These are phyloP conservation scores for Phaeophleospora eucalypticola DNA, from an alignment of 2,329 filamentous ascomycete genomes.

Conservation along the genomic window DNA sequence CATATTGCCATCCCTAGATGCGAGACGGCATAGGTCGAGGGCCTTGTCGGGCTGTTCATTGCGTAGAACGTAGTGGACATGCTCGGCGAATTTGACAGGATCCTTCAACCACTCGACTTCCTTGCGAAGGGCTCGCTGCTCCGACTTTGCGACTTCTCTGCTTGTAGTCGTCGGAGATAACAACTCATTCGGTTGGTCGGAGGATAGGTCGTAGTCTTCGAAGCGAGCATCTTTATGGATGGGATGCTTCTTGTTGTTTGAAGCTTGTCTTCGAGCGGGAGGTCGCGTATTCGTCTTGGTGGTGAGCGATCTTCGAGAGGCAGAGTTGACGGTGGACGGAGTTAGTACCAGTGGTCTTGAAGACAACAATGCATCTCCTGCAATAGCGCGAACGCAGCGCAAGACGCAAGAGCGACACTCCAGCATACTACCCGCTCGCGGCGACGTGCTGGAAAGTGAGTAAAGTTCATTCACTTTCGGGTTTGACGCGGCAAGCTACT, in stretches of 20 bases:
- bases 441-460: not conserved
- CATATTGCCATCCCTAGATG: constrained; percentile 62
- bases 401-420: constrained; percentile 43
- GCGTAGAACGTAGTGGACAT: constrained; percentile 59
- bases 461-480: not conserved
- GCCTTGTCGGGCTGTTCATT: constrained; percentile 63
- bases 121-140: constrained; percentile 40
- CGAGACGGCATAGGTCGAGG: constrained; percentile 61
- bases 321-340: constrained; percentile 3
- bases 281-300: too few species aligned
- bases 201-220: not conserved
- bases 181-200: not conserved
- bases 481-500: not conserved
- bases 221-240: too few species aligned
- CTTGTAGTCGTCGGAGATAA: not conserved
- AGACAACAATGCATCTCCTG: constrained; percentile 22
- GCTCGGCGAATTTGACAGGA: constrained; percentile 66
- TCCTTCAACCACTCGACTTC: constrained; percentile 64
- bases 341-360: constrained; percentile 21
- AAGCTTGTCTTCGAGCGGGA: too few species aligned
- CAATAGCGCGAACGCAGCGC: constrained; percentile 42
- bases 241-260: too few species aligned
- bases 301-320: constrained; percentile 9
- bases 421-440: constrained; percentile 35
- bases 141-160: constrained; percentile 1